A percentile compares a stretch with the other conserved stretches of the same genome.
These are phyloP conservation scores for Heimioporus retisporus DNA, from an alignment of 1,284 basidiomycete genomes.

Conservation along the genomic window DNA sequence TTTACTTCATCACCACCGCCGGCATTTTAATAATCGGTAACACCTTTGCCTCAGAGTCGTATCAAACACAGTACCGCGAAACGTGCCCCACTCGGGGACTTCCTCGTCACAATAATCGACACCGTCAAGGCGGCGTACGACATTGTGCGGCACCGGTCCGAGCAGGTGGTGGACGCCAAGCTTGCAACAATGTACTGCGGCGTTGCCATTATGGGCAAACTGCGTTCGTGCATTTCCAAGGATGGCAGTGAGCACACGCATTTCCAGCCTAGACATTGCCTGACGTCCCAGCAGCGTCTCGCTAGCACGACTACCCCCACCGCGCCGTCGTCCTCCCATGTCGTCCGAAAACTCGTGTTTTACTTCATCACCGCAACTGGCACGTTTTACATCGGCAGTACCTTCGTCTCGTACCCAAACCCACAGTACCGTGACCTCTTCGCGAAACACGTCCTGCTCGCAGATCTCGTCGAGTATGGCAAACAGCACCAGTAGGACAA, in stretches of 20 bases:
- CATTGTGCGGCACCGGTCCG: conserved; percentile 57
- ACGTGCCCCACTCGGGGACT: too few species aligned
- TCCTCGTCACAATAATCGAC: too few species aligned
- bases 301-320: conserved; percentile 47
- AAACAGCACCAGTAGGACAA: conserved; percentile 85
- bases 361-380: conserved; percentile 71
- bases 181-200: conserved; percentile 80
- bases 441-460: conserved; percentile 82
- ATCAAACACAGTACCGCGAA: too few species aligned
- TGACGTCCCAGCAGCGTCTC: conserved; percentile 56
- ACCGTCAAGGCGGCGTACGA: conserved; percentile 44
- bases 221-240: conserved; percentile 53
- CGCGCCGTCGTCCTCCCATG: too few species aligned
- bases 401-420: conserved; percentile 80
- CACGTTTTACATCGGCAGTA: conserved; percentile 85
- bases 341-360: conserved; percentile 65
- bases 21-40: too few species aligned
- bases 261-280: not conserved
- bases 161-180: conserved; percentile 47
- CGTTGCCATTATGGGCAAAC: conserved; percentile 59
- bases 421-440: conserved; percentile 86
- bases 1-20: too few species aligned
- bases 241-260: too few species aligned
- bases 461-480: conserved; percentile 84
- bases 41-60: too few species aligned